Base-by-base conservation (phyloP, 176 grass and related monocot species). In the Areca catechu region DNA sequence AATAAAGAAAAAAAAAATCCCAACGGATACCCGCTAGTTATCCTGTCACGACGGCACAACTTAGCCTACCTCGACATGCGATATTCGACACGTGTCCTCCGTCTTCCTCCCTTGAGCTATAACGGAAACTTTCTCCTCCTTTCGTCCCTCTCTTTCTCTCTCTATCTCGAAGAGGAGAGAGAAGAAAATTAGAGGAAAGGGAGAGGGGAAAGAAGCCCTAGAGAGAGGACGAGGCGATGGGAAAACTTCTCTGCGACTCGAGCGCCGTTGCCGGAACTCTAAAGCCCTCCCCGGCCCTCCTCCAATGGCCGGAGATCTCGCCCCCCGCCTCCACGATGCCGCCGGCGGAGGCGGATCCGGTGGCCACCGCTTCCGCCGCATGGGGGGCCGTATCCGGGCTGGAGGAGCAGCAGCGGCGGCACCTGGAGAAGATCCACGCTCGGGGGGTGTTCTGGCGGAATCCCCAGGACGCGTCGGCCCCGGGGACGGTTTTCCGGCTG, bases 211-310 rank as follows among this genome's bases (percentile, higher is more conserved):
- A 20, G 53, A 76, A 95, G 83, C 86, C 91, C 91, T 86, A 1
- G 77, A 49, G 28, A 6, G 4, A 29, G 56, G 9, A 43, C 51
- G 55, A 24, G 16, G 15, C 4, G 52, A 97, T 97, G 92, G 86
- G 92, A 67, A 97, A 97, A 86, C 77, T 96, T 49, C 85, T 97
- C 57, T 88, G 86, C 72, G 83, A 91, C 69, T 73, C 86, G 9
- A 80, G 69, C 71, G 77, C 79, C 71, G 78, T 78, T 49, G 83
- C 81, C n/a, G 92, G 88, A 72, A 72, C 86, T 16, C 66, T 95
- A 19, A 66, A 82, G 7, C 69, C 81, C 0, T 20, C 86, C 4
- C 52, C 76, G 24, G 66, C 24, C 12, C 80, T 77, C 56, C 74
- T 90, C 27, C 49, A 85, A 3, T 96, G 86, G 92, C 4, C 77